phyloP scores from a whole-genome alignment of 129 eudicot species.

The Artemisia annua region DNA sequence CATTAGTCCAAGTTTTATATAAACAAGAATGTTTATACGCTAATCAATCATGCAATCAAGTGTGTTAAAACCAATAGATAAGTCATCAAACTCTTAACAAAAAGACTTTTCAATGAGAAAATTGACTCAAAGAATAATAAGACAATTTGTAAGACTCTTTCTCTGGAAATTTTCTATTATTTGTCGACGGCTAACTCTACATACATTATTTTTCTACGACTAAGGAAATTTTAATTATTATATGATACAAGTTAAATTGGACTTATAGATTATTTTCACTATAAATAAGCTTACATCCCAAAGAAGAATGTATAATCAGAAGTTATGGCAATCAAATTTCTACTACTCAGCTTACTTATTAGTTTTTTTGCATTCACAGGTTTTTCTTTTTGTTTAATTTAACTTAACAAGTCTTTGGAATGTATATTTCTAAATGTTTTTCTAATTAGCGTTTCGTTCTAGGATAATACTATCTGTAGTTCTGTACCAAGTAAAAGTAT shows the following conservation, averaged over 20 bases:
- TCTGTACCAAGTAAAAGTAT: too few relatives aligned
- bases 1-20: too few relatives aligned
- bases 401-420: neutral
- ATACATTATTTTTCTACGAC: neutral
- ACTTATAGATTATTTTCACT: conserved; percentile 1
- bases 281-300: conserved; percentile 24
- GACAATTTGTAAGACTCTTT: conserved; percentile 1
- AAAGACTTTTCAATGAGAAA: conserved; percentile 18
- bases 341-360: conserved; percentile 15
- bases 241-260: neutral
- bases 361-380: conserved; percentile 25
- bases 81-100: neutral
- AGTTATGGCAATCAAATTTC: conserved; percentile 28
- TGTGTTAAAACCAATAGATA: neutral
- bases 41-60: conserved; percentile 25
- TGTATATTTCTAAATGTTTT: neutral
- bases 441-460: neutral
- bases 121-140: conserved; percentile 16
- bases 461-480: too few relatives aligned
- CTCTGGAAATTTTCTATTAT: conserved; percentile 14
- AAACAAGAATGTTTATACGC: neutral
- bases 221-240: neutral
- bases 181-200: conserved; percentile 16
- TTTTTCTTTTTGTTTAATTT: conserved; percentile 1
- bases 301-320: conserved; percentile 7